phyloP scores from a whole-genome alignment of 75 land plant species.

The Chamaecyparis obtusa region DNA sequence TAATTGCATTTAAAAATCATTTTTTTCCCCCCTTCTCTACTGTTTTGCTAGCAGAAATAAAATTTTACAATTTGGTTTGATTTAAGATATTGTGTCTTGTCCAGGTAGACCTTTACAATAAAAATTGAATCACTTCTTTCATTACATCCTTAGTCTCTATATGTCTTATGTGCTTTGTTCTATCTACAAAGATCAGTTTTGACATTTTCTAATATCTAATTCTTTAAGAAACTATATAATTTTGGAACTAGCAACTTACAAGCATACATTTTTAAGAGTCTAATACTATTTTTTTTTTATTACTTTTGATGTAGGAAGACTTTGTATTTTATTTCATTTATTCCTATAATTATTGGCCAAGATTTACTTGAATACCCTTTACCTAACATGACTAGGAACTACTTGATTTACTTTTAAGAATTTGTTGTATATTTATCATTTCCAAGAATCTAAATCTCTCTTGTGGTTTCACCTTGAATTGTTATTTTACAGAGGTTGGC shows the following conservation, averaged over 20 bases:
- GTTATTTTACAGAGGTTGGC: constrained; percentile 37
- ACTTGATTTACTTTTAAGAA: no score
- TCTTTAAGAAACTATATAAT: background rate
- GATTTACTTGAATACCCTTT: background rate
- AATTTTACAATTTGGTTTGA: background rate
- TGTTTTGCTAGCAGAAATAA: background rate
- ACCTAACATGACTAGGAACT: background rate
- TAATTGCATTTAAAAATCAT: background rate
- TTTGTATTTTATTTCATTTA: background rate
- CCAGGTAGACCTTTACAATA: no score
- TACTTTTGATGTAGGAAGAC: no score
- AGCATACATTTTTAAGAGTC: no score
- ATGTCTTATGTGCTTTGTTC: background rate
- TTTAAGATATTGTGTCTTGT: no score
- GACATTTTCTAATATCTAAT: background rate
- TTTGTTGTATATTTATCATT: constrained; percentile 19
- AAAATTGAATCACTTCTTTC: background rate
- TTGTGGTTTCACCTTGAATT: constrained; percentile 15
- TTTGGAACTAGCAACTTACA: background rate
- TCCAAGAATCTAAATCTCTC: background rate
- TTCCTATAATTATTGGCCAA: background rate
- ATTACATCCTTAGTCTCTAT: no score
- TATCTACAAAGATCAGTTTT: background rate
- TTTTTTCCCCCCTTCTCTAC: background rate
- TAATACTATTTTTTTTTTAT: no score